Base-by-base conservation (phyloP, 2,329 filamentous ascomycete species). In the Davidsoniella virescens region DNA sequence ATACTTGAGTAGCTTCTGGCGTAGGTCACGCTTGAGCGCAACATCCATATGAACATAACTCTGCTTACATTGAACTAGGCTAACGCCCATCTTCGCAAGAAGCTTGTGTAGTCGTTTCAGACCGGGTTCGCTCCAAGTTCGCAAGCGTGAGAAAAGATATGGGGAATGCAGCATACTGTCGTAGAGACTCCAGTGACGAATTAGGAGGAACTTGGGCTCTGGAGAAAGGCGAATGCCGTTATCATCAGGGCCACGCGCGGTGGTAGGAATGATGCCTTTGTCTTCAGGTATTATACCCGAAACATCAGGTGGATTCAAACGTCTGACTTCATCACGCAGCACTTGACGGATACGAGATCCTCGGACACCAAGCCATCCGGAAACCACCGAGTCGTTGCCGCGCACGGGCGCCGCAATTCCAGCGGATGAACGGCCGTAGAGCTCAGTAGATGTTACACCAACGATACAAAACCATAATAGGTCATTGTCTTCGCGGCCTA, bases 11-110 rank as follows among this genome's bases (percentile, higher is more conserved):
- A 98, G 72, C 53, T 93, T 86, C 44, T 85, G 78, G 40, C 90
- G 80, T 26, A 96, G 67, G 26, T 86, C 85, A 4, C 86, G 81
- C 66, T 96, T 98, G 33, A 98, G 70, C 64, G 94, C 82, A 80
- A 95, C 93, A 65, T 96, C 90, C 88, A 98, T 96, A 64, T 98
- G 92, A 0, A 87, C 87, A 62, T 96, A 98, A 61, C 80, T 90
- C 64, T 96, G 92, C 59, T 87, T 88, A 66, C 88, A 94, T 66
- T 98, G 90, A 4, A 82, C 83, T 37, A 96, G 70, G 60, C 86
- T 94, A 50, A 98, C 85, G 29, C 92, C 92, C 90, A 98, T 98
- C 65, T 96, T 98, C 41, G 92, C 92, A 2, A 98, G 73, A 0
- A 98, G 74, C 62, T 96, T 96, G 64, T 95, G 86, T 17, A 98